Percentiles rank a stretch among this genome's conserved stretches.
Evolutionary conservation across 2,329 filamentous ascomycete species (phyloP).

Genomic region (Hansfordia pulvinata): DNA sequence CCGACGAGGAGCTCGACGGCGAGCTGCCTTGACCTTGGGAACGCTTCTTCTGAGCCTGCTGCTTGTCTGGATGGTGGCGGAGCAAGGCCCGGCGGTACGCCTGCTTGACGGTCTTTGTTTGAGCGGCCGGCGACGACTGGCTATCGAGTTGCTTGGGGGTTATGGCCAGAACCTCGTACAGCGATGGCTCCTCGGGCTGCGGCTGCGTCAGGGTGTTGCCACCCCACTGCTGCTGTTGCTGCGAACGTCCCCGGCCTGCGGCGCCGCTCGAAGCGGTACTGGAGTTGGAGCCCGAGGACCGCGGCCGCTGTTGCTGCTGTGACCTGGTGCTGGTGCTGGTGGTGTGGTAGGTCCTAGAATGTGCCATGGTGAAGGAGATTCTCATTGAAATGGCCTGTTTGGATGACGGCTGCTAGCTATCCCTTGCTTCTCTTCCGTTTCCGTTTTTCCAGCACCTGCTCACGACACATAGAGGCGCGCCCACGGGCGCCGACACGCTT

Average conservation of each 20-base stretch:
- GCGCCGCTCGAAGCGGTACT: too few species aligned
- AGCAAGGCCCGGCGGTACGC: slow-evolving; percentile 54
- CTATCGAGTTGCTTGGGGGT: slow-evolving; percentile 31
- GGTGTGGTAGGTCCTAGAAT: too few species aligned
- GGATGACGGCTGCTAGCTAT: too few species aligned
- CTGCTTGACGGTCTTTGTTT: slow-evolving; percentile 35
- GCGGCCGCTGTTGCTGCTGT: too few species aligned
- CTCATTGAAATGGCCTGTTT: too few species aligned
- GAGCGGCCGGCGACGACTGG: slow-evolving; percentile 24
- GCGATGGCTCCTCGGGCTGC: slow-evolving; percentile 24
- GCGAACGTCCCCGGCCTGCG: neutral
- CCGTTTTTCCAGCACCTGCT: too few species aligned
- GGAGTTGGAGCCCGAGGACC: too few species aligned
- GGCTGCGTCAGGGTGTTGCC: slow-evolving; percentile 10
- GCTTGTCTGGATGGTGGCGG: slow-evolving; percentile 52
- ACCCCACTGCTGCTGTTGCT: neutral
- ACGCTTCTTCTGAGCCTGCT: slow-evolving; percentile 7
- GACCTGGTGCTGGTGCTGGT: too few species aligned
- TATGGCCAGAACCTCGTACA: slow-evolving; percentile 48
- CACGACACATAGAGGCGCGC: too few species aligned
- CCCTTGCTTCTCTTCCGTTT: too few species aligned
- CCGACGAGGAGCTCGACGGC: neutral
- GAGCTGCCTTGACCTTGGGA: slow-evolving; percentile 1
- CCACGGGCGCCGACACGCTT: too few species aligned
- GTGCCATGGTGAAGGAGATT: too few species aligned